Percentiles rank a stretch among this genome's conserved stretches.
Evolutionary conservation across 1,284 basidiomycete species (phyloP).

Genomic region (Tilletiaria anomala): DNA sequence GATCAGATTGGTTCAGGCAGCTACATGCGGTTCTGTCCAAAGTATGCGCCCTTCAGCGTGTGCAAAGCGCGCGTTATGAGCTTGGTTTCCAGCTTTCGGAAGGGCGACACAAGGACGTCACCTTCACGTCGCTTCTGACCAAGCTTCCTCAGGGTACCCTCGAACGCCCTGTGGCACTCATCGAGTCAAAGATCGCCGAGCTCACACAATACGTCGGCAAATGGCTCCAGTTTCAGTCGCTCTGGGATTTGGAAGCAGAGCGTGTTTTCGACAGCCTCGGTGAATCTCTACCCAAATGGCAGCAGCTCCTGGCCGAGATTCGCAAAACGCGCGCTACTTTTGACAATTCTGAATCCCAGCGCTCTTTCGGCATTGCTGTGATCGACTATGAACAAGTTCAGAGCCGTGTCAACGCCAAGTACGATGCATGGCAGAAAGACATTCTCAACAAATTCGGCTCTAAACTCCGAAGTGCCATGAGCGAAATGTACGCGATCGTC

Average conservation of each 20-base stretch:
- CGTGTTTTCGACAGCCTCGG: conserved; percentile 87
- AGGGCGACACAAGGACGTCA: conserved; percentile 11
- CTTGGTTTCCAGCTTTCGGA: conserved; percentile 44
- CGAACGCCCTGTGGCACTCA: conserved; percentile 65
- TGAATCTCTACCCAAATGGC: conserved; percentile 82
- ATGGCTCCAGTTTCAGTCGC: conserved; percentile 96
- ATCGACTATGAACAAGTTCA: conserved; percentile 98
- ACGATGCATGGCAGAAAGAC: conserved; percentile 93
- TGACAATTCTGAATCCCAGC: conserved; percentile 85
- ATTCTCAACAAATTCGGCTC: conserved; percentile 79
- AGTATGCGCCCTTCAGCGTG: conserved; percentile 71
- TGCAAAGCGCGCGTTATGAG: conserved; percentile 89
- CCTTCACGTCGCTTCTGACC: conserved; percentile 65
- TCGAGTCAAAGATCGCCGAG: conserved; percentile 74
- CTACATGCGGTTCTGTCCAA: conserved; percentile 64
- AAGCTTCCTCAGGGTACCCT: conserved; percentile 61
- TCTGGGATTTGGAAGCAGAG: conserved; percentile 96
- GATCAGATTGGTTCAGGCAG: conserved; percentile 77
- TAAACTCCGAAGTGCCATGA: conserved; percentile 84
- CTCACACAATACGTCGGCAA: conserved; percentile 81
- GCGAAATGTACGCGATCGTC: conserved; percentile 84
- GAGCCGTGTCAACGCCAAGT: conserved; percentile 90
- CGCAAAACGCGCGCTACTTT: conserved; percentile 90
- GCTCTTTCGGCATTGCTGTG: conserved; percentile 73
- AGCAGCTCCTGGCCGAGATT: conserved; percentile 82